Percentiles rank a stretch among this genome's conserved stretches.
These are phyloP conservation scores for Albugo laibachii DNA, from an alignment of 352 stramenopile species.

Conservation along the genomic window DNA sequence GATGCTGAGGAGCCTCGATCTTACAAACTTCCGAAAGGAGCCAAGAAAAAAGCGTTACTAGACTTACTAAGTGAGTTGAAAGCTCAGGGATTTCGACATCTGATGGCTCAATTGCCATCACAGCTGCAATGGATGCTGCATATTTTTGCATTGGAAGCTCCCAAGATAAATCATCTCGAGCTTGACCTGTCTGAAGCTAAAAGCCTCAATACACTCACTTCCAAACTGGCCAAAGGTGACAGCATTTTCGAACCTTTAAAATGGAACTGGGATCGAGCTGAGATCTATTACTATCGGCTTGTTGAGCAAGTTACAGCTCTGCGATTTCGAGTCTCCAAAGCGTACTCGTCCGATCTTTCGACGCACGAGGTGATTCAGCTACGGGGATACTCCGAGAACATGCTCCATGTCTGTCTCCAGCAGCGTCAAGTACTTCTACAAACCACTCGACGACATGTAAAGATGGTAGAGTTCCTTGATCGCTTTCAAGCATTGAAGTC, in stretches of 20 bases:
- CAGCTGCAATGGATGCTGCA: conserved; percentile 65
- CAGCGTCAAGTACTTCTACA: conserved; percentile 60
- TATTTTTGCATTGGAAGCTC: conserved; percentile 66
- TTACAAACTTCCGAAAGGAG: conserved; percentile 81
- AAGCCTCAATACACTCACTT: not conserved
- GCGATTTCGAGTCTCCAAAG: conserved; percentile 56
- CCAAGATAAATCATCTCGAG: conserved; percentile 54
- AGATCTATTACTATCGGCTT: conserved; percentile 82
- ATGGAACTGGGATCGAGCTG: conserved; percentile 69
- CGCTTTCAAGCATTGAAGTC: conserved; percentile 22
- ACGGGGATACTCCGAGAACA: conserved; percentile 79
- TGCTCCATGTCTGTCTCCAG: conserved; percentile 75
- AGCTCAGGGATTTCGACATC: conserved; percentile 58
- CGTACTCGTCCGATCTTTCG: conserved; percentile 75
- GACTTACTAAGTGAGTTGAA: conserved; percentile 87
- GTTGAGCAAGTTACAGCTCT: conserved; percentile 54
- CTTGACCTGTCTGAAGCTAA: not conserved
- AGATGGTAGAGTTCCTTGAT: conserved; percentile 31
- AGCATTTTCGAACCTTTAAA: not conserved
- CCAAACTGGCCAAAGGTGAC: not conserved
- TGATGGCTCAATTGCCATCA: conserved; percentile 44
- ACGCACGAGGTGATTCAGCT: conserved; percentile 69
- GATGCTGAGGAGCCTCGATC: conserved; percentile 52
- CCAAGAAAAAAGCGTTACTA: conserved; percentile 94
- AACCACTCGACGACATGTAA: conserved; percentile 39